These are phyloP conservation scores for Daldinia grandis DNA, from an alignment of 495 filamentous ascomycete genomes.

Conservation along the genomic window DNA sequence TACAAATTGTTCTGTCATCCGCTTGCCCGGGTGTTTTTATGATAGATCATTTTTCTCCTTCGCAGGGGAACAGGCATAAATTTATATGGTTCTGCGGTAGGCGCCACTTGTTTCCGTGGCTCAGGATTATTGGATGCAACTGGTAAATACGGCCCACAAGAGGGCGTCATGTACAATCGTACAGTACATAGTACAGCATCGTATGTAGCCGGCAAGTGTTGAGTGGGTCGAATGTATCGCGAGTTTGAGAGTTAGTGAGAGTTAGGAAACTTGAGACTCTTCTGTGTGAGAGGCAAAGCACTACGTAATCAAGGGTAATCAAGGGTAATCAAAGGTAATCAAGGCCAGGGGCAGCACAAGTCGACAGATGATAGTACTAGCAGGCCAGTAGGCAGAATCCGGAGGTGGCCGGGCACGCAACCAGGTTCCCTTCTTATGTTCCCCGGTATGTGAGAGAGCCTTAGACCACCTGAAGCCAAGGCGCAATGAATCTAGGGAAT, in stretches of 20 bases:
- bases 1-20: slow-evolving; percentile 1
- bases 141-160: slow-evolving; percentile 23
- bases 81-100: slow-evolving; percentile 42
- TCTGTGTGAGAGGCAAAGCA: slow-evolving; percentile 2
- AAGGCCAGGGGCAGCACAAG: slow-evolving; percentile 5
- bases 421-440: slow-evolving; percentile 11
- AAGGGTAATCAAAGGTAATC: no score
- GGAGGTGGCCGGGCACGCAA: slow-evolving; percentile 20
- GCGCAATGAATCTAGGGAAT: slow-evolving; percentile 41
- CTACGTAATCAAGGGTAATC: slow-evolving; percentile 11
- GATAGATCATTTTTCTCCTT: slow-evolving; percentile 34
- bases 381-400: slow-evolving; percentile 6
- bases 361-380: neutral
- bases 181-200: slow-evolving; percentile 15
- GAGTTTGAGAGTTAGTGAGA: slow-evolving; percentile 21
- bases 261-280: slow-evolving; percentile 2
- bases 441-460: slow-evolving; percentile 4
- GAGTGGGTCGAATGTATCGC: slow-evolving; percentile 13
- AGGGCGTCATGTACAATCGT: slow-evolving; percentile 14
- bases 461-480: slow-evolving; percentile 22
- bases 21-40: slow-evolving; percentile 31
- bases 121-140: slow-evolving; percentile 45
- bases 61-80: slow-evolving; percentile 26
- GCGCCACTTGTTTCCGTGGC: slow-evolving; percentile 45
- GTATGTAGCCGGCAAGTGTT: slow-evolving; percentile 7